phyloP scores from a whole-genome alignment of 1,139 yeast species.

The Candida sp. region DNA sequence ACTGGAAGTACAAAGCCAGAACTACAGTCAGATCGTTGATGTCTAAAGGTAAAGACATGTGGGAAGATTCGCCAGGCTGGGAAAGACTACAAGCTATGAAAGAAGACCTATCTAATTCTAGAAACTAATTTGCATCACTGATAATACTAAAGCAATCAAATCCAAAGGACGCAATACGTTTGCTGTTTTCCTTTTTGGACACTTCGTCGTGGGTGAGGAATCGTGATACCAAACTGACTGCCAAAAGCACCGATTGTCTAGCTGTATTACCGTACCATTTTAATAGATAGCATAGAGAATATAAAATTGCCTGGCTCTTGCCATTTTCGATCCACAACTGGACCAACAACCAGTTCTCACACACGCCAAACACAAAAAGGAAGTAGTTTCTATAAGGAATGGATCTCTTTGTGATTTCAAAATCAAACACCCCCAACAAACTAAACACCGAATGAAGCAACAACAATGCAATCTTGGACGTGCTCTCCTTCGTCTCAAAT shows the following conservation, averaged over 20 bases:
- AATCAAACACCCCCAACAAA: slow-evolving; percentile 9
- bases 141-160: slow-evolving; percentile 33
- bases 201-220: not conserved
- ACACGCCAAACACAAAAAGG: slow-evolving; percentile 11
- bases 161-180: slow-evolving; percentile 25
- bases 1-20: slow-evolving; percentile 89
- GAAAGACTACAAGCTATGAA: slow-evolving; percentile 61
- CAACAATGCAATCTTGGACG: slow-evolving; percentile 7
- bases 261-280: slow-evolving; percentile 11
- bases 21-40: slow-evolving; percentile 73
- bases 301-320: slow-evolving; percentile 9
- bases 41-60: slow-evolving; percentile 77
- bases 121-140: slow-evolving; percentile 22
- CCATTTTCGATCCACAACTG: slow-evolving; percentile 14
- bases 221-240: not conserved
- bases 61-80: slow-evolving; percentile 89
- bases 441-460: slow-evolving; percentile 10
- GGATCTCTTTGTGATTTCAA: slow-evolving; percentile 3
- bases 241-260: slow-evolving; percentile 2
- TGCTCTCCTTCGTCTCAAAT: slow-evolving; percentile 9
- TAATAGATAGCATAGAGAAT: slow-evolving; percentile 13
- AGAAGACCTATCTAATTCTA: slow-evolving; percentile 32
- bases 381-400: slow-evolving; percentile 4
- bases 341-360: slow-evolving; percentile 11
- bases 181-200: not conserved